Base-by-base conservation (phyloP, 768 basidiomycete species). In the Leccinellum luteum region DNA sequence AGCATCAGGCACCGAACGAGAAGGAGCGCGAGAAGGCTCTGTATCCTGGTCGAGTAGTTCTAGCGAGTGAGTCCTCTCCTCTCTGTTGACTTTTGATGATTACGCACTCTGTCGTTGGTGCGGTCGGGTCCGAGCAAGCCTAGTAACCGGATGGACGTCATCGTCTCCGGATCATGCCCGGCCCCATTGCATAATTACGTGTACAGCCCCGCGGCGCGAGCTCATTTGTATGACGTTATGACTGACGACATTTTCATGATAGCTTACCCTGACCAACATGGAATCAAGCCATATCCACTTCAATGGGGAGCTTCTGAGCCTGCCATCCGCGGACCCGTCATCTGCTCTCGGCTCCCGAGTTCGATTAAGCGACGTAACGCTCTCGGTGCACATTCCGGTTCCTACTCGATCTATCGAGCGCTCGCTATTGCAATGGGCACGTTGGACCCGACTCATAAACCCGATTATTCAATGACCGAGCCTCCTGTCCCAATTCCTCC, bases 381-480 rank as follows among this genome's bases (percentile, higher is more conserved):
- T 25, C 83, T 98, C 68, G 95, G 96, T 10, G 94, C 96, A 0
- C 94, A 97, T 70, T 87, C 87, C 0, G 95, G 96, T 6, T 90
- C 89, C 1, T 98, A 98, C 74, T 93, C 90, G 14, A 94, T 97
- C 74, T 98, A 97, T 73, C 87, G 94, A 32, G 92, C 96, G 0
- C 81, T 98, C 13, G 85, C 90, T 10, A 94, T 97, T 68, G 96
- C 94, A 8, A 89, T 96, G 82, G 90, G 90, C 38, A 81, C 87
- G 3, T 84, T 93, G 55, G 77, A 84, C 28, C 90, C 90, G 0
- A 78, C 83, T 1, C 89, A 92, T 74, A 90, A 89, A 69, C 89
- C 92, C 9, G 87, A 92, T 67, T 95, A 89, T 73, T 77, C 80
- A 45, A 79, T 84, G 68, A 94, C 93, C 0, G 86, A 95, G 69